phyloP scores from a whole-genome alignment of 768 basidiomycete species.

The Leccinum imitatum region DNA sequence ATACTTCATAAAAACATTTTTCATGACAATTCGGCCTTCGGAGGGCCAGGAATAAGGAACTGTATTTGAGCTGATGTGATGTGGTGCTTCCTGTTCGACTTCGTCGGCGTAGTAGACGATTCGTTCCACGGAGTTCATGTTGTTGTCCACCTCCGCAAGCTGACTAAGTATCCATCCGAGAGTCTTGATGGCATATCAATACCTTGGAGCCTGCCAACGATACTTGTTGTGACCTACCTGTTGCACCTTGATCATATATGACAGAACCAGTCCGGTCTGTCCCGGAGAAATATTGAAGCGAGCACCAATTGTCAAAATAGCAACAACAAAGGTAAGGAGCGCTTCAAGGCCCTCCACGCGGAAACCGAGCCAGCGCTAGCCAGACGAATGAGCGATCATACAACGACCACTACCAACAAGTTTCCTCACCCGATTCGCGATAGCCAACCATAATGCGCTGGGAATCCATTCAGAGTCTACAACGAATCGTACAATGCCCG shows the following conservation, averaged over 20 bases:
- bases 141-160: constrained; percentile 84
- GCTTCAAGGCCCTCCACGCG: constrained; percentile 85
- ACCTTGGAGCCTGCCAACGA: neutral
- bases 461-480: neutral
- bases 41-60: constrained; percentile 72
- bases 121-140: constrained; percentile 91
- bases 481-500: neutral
- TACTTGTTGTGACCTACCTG: constrained; percentile 44
- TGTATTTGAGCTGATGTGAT: constrained; percentile 58
- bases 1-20: constrained; percentile 76
- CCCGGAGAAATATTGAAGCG: constrained; percentile 75
- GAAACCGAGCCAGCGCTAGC: constrained; percentile 80
- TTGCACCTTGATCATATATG: constrained; percentile 79
- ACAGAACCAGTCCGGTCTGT: constrained; percentile 73
- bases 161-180: constrained; percentile 80
- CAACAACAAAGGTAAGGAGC: constrained; percentile 71
- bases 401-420: neutral
- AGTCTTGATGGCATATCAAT: constrained; percentile 34
- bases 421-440: constrained; percentile 66
- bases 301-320: constrained; percentile 74
- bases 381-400: neutral
- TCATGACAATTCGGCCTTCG: constrained; percentile 70
- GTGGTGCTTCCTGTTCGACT: constrained; percentile 80
- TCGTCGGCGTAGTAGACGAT: constrained; percentile 77
- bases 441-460: constrained; percentile 82